These are phyloP conservation scores for Ceratocystis colombiana DNA, from an alignment of 2,329 filamentous ascomycete genomes.

Conservation along the genomic window DNA sequence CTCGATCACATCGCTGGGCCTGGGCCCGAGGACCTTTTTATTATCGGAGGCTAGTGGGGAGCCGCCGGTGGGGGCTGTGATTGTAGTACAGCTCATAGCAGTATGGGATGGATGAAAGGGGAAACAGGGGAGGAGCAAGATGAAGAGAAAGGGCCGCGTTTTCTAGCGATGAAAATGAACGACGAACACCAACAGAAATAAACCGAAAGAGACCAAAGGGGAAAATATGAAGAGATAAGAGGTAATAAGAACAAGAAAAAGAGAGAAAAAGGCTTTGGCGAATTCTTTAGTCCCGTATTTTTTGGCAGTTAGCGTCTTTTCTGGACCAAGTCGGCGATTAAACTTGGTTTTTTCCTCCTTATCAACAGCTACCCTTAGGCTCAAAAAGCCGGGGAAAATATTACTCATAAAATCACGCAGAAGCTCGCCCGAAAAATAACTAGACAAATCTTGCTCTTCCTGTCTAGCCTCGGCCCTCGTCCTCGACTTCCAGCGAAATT, in stretches of 20 bases:
- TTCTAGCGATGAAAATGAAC: not conserved
- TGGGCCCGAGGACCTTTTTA: not conserved
- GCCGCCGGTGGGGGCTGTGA: not conserved
- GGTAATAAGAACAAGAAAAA: no score
- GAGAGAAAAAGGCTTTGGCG: no score
- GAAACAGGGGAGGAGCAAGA: not conserved
- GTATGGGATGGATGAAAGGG: not conserved
- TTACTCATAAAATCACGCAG: not conserved
- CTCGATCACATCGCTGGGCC: constrained; percentile 13
- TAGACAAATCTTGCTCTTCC: not conserved
- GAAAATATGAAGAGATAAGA: no score
- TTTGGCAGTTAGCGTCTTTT: no score
- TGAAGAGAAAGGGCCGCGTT: not conserved
- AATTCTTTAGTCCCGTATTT: no score
- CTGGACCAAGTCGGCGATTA: no score
- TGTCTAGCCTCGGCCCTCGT: not conserved
- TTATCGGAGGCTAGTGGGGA: not conserved
- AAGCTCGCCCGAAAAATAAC: not conserved
- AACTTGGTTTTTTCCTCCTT: no score
- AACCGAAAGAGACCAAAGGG: not conserved
- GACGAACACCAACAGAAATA: not conserved
- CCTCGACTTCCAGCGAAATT: not conserved
- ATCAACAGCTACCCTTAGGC: no score
- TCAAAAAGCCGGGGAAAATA: not conserved
- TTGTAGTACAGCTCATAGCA: constrained; percentile 8